Percentiles rank a stretch among this genome's conserved stretches.
These are phyloP conservation scores for Ophiostoma himal-ulmi DNA, from an alignment of 2,329 filamentous ascomycete genomes.

Conservation along the genomic window DNA sequence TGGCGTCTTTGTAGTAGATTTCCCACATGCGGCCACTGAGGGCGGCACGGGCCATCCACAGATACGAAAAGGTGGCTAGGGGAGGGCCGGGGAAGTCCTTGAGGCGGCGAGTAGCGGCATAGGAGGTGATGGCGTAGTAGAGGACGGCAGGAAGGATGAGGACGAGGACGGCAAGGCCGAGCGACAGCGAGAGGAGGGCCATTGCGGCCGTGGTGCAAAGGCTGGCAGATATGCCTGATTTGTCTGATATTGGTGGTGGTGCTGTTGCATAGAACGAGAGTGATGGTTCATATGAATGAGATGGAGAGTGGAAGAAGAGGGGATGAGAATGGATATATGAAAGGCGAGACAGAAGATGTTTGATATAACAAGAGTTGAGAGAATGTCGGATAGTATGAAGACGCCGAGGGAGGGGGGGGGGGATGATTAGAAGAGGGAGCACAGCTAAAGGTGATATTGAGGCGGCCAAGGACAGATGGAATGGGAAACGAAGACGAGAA, in stretches of 20 bases:
- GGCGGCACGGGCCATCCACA: slow-evolving; percentile 30
- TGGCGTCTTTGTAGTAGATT: slow-evolving; percentile 26
- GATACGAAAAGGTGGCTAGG: slow-evolving; percentile 33
- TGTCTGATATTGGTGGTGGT: not conserved
- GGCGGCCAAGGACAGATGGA: not conserved
- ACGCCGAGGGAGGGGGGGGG: not conserved
- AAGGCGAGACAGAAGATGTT: not conserved
- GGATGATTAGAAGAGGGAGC: not conserved
- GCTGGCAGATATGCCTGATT: not conserved
- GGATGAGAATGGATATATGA: not conserved
- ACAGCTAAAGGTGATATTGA: not conserved
- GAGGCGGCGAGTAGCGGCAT: slow-evolving; percentile 27
- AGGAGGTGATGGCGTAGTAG: slow-evolving; percentile 24
- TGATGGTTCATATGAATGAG: not conserved
- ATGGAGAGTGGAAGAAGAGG: not conserved
- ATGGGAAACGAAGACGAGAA: not conserved
- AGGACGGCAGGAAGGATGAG: slow-evolving; percentile 9
- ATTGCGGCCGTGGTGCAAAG: slow-evolving; percentile 5
- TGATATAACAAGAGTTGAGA: not conserved
- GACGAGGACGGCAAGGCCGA: slow-evolving; percentile 2
- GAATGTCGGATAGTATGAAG: not conserved
- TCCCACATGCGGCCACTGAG: slow-evolving; percentile 28
- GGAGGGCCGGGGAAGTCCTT: slow-evolving; percentile 30
- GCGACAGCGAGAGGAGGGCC: slow-evolving; percentile 11
- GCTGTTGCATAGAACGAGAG: not conserved